A percentile compares a stretch with the other conserved stretches of the same genome.
phyloP scores from a whole-genome alignment of 164 flowering plant species.

The Akebia trifoliata region DNA sequence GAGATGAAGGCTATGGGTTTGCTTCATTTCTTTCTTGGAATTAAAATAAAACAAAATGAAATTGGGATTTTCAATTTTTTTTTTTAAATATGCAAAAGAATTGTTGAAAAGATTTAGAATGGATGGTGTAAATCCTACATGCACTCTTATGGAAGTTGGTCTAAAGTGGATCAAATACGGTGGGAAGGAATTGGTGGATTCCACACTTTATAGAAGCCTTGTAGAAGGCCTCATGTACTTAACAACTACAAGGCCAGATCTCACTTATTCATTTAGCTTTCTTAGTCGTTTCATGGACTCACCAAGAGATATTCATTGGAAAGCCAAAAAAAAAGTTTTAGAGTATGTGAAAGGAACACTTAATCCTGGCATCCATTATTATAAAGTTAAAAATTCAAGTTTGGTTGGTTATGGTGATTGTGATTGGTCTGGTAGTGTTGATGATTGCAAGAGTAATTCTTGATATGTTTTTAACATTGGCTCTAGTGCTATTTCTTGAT shows the following conservation, averaged over 20 bases:
- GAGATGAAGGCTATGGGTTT: too few relatives aligned
- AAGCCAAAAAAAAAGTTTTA: too few relatives aligned
- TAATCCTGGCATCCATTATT: too few relatives aligned
- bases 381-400: too few relatives aligned
- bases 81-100: conserved; percentile 11
- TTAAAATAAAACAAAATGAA: not conserved
- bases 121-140: not conserved
- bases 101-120: conserved; percentile 6
- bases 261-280: not conserved
- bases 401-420: not conserved
- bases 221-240: not conserved
- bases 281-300: not conserved
- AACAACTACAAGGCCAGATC: not conserved
- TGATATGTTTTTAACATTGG: not conserved
- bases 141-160: not conserved
- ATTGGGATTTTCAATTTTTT: not conserved
- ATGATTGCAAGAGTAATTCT: not conserved
- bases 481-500: not conserved
- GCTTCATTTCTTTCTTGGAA: conserved; percentile 8
- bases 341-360: too few relatives aligned
- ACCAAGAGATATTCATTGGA: not conserved
- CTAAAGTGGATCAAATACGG: not conserved
- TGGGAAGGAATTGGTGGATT: not conserved
- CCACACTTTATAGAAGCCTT: not conserved
- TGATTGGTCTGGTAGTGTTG: not conserved